Base-by-base conservation (phyloP, 768 basidiomycete species). In the Lepiota venenata region DNA sequence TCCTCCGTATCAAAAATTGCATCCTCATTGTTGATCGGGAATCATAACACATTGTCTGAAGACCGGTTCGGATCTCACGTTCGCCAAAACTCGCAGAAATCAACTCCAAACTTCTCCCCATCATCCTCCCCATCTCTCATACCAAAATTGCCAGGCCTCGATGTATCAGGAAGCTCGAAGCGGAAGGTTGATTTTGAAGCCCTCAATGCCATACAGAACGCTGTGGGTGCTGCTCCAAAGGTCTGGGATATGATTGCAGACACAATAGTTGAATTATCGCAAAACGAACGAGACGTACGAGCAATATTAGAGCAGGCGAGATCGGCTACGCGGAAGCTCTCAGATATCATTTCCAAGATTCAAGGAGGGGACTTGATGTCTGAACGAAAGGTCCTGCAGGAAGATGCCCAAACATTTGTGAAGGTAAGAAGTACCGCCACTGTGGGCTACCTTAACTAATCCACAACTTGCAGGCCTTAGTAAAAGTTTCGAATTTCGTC, bases 161-260 rank as follows among this genome's bases (percentile, higher is more conserved):
- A 84, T 7, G 68, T 80, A 6, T 75, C 81, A 5, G 73, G 74
- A 11, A 77, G 67, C 40, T 83, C 87, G 15, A 81, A 80, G 56
- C 81, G 78, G 21, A 73, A 87, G 35, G 83, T 93, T 40, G 89
- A 92, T 63, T 85, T 84, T 50, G 88, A 91, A 61, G 82, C 90
- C 3, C 71, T 95, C 6, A 82, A 87, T 55, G 85, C 90, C 22
- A 85, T 97, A 67, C 85, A 85, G 59, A 72, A 74, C 7, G 90
- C 94, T 12, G 83, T 93, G 8, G 84, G 89, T 20, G 79, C 87
- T 11, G 93, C 92, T 9, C 87, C 88, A 10, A 74, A 77, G 21
- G 87, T 92, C 20, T 98, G 93, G 91, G 76, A 84, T 55, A 80
- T 87, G 74, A 82, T 93, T 64, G 84, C 86, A 58, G 85, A 87